Percentiles rank a stretch among this genome's conserved stretches.
Evolutionary conservation across 1,139 yeast genomes (phyloP).

Genomic region (Zhuliangozyma parablackwelliae): DNA sequence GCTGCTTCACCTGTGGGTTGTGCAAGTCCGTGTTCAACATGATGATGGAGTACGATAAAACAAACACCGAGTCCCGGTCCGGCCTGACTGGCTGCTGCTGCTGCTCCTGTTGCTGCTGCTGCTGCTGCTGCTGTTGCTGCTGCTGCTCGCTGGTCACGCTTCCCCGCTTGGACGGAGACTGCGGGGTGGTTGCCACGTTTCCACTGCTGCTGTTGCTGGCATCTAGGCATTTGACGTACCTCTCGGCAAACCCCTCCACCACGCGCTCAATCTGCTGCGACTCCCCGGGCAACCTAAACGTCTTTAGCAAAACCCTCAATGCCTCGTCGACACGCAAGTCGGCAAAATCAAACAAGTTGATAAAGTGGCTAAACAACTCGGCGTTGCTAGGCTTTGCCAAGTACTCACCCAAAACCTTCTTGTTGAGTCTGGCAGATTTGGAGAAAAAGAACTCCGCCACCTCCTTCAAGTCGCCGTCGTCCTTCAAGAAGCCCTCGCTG

Average conservation of each 20-base stretch:
- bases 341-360: slow-evolving; percentile 68
- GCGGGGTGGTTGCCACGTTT: slow-evolving; percentile 1
- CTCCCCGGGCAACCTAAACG: slow-evolving; percentile 94
- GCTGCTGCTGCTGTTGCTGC: slow-evolving; percentile 10
- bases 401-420: slow-evolving; percentile 80
- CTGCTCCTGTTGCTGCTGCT: too few species aligned
- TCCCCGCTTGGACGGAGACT: slow-evolving; percentile 2
- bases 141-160: slow-evolving; percentile 27
- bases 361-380: slow-evolving; percentile 59
- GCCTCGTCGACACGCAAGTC: slow-evolving; percentile 91
- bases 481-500: slow-evolving; percentile 60
- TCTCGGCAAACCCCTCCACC: slow-evolving; percentile 79
- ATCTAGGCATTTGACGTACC: slow-evolving; percentile 48
- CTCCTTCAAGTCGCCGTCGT: slow-evolving; percentile 49
- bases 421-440: slow-evolving; percentile 78
- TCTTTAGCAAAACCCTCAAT: slow-evolving; percentile 69
- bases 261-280: slow-evolving; percentile 93
- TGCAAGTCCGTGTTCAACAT: slow-evolving; percentile 77
- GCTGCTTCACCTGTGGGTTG: slow-evolving; percentile 74
- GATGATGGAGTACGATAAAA: slow-evolving; percentile 69
- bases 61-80: slow-evolving; percentile 68
- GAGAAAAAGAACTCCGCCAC: slow-evolving; percentile 74
- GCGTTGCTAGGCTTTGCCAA: slow-evolving; percentile 72
- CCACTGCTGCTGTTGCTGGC: not conserved
- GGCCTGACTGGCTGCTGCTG: slow-evolving; percentile 50